These are phyloP conservation scores for Berberis vulgaris DNA, from an alignment of 164 flowering plant genomes.

Conservation along the genomic window DNA sequence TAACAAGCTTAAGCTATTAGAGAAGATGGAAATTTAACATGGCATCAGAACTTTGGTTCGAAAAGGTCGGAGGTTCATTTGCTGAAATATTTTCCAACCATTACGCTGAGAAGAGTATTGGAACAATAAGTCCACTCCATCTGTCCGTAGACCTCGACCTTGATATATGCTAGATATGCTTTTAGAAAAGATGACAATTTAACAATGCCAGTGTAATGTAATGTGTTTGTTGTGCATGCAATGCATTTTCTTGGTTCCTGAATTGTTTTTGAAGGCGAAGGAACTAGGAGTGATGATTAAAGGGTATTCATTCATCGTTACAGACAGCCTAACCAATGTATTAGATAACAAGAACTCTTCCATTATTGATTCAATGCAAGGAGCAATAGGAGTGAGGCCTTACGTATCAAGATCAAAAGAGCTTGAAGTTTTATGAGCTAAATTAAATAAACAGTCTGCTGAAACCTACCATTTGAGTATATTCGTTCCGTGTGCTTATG, in stretches of 20 bases:
- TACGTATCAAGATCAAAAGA: conserved; percentile 8
- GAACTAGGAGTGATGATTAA: conserved; percentile 9
- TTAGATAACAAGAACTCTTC: conserved; percentile 10
- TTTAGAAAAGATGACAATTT: no score
- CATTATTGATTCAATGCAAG: conserved; percentile 15
- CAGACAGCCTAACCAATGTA: conserved; percentile 10
- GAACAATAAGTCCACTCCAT: no score
- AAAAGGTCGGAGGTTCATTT: no score
- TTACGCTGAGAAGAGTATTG: no score
- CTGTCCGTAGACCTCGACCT: no score
- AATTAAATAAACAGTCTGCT: conserved; percentile 5
- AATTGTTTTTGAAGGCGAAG: not conserved
- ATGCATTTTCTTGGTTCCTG: not conserved
- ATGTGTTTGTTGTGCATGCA: conserved; percentile 5
- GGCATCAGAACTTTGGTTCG: no score
- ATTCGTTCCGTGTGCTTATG: conserved; percentile 25
- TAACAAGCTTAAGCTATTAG: no score
- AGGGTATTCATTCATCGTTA: conserved; percentile 13
- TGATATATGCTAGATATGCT: no score
- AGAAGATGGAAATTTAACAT: no score
- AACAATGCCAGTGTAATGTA: not conserved
- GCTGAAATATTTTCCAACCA: no score
- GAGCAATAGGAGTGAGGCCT: conserved; percentile 14
- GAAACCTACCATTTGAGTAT: conserved; percentile 1
- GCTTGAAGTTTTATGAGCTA: conserved; percentile 4